These are phyloP conservation scores for Clarireedia paspali DNA, from an alignment of 2,329 filamentous ascomycete species.

Conservation along the genomic window DNA sequence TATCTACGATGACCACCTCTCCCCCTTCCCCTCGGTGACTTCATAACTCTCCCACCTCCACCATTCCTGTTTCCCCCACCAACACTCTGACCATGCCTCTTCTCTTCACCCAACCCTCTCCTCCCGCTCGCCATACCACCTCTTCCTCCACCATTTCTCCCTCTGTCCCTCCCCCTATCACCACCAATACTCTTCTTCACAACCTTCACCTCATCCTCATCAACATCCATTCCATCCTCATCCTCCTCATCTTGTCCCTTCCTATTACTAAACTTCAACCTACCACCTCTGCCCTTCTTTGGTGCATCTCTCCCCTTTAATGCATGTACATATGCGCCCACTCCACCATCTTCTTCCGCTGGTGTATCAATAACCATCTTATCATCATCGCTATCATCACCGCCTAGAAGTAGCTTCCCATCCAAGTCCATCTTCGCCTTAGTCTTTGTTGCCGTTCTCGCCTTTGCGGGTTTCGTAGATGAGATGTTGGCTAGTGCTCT, in stretches of 20 bases:
- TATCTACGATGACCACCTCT: constrained; percentile 10
- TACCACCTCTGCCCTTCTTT: constrained; percentile 56
- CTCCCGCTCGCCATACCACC: constrained; percentile 41
- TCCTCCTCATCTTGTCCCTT: constrained; percentile 48
- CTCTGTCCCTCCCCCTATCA: constrained; percentile 22
- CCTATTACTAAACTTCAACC: constrained; percentile 65
- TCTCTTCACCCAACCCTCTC: constrained; percentile 39
- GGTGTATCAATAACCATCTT: constrained; percentile 59
- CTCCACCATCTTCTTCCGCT: constrained; percentile 42
- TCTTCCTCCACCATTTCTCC: constrained; percentile 34
- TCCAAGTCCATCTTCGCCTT: constrained; percentile 68
- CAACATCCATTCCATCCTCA: constrained; percentile 42
- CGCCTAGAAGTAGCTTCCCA: constrained; percentile 71
- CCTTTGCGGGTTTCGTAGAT: constrained; percentile 70
- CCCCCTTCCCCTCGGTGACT: constrained; percentile 15
- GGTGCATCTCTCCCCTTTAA: constrained; percentile 60
- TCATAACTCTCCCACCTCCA: constrained; percentile 5
- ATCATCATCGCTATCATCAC: constrained; percentile 40
- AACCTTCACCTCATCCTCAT: constrained; percentile 40
- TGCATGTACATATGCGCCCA: constrained; percentile 63
- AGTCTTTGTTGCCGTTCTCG: constrained; percentile 39
- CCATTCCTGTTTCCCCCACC: not conserved
- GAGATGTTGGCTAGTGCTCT: constrained; percentile 89
- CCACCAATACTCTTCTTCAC: constrained; percentile 41
- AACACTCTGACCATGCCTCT: constrained; percentile 18